Evolutionary conservation across 768 basidiomycete genomes (phyloP).

Genomic region (Russula dissimulans): DNA sequence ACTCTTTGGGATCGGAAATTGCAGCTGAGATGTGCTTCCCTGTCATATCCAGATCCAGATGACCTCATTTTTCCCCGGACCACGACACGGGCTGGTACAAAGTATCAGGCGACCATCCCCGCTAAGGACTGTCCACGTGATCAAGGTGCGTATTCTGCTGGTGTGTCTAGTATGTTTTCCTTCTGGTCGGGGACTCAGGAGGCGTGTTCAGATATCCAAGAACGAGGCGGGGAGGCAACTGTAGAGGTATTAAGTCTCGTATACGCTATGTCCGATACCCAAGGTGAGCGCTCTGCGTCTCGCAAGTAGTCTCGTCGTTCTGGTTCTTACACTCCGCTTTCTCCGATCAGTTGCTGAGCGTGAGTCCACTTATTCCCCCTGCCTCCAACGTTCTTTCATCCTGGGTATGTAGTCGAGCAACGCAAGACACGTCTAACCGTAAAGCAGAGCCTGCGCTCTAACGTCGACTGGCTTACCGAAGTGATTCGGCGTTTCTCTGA

Average conservation of each 20-base stretch:
- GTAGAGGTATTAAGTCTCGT: slow-evolving; percentile 63
- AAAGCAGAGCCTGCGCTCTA: slow-evolving; percentile 42
- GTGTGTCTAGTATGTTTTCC: not conserved
- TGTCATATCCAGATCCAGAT: slow-evolving; percentile 62
- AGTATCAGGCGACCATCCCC: slow-evolving; percentile 66
- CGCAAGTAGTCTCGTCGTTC: slow-evolving; percentile 16
- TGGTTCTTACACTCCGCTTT: slow-evolving; percentile 10
- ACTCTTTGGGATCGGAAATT: not conserved
- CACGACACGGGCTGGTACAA: slow-evolving; percentile 81
- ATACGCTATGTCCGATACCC: slow-evolving; percentile 51
- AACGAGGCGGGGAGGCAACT: slow-evolving; percentile 63
- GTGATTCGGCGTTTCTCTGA: slow-evolving; percentile 63
- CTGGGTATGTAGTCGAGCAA: slow-evolving; percentile 46
- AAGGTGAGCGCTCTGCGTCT: slow-evolving; percentile 40
- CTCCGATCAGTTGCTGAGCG: slow-evolving; percentile 43
- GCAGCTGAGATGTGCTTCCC: slow-evolving; percentile 3
- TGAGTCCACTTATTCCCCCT: slow-evolving; percentile 26
- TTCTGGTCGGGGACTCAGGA: not conserved
- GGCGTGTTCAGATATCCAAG: slow-evolving; percentile 30
- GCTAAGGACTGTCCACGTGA: slow-evolving; percentile 26
- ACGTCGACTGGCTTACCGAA: slow-evolving; percentile 80
- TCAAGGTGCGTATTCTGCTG: slow-evolving; percentile 17
- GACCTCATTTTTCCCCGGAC: slow-evolving; percentile 95
- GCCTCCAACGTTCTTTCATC: not conserved
- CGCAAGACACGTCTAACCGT: slow-evolving; percentile 49